Conservation (phyloP, 2,329 filamentous ascomycete genomes). For the Acarospora socialis region DNA sequence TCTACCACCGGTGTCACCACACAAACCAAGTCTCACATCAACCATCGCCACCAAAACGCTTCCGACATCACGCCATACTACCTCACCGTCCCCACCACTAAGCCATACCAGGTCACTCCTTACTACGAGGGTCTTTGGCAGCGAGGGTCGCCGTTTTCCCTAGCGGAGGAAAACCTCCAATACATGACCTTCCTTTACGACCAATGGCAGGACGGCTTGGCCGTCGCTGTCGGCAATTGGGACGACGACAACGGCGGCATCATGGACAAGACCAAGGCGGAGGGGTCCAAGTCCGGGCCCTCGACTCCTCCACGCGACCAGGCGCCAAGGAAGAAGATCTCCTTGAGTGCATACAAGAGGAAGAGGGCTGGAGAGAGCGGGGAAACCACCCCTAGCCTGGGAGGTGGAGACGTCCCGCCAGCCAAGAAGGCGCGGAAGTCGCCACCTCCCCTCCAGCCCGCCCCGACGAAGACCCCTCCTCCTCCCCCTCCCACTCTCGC, state of each 20-base stretch:
- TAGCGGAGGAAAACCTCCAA: slow-evolving; percentile 43
- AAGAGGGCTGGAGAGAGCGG: slow-evolving; percentile 17
- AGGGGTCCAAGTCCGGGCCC: slow-evolving; percentile 21
- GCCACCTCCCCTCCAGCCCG: not conserved
- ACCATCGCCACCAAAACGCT: no score
- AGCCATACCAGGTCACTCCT: not conserved
- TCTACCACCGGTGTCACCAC: no score
- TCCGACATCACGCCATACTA: no score
- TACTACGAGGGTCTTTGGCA: slow-evolving; percentile 30
- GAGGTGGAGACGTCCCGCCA: not conserved
- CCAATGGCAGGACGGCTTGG: slow-evolving; percentile 38
- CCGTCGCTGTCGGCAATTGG: slow-evolving; percentile 40
- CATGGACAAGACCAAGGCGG: slow-evolving; percentile 26
- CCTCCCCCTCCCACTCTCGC: no score
- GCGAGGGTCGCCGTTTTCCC: slow-evolving; percentile 37
- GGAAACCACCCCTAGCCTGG: not conserved
- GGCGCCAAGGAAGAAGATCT: slow-evolving; percentile 46
- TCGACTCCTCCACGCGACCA: slow-evolving; percentile 27
- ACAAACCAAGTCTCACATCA: no score
- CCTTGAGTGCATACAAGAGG: slow-evolving; percentile 43
- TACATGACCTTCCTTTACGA: slow-evolving; percentile 49
- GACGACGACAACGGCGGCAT: slow-evolving; percentile 34
- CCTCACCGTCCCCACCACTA: slow-evolving; percentile 1
- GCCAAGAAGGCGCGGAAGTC: slow-evolving; percentile 6
- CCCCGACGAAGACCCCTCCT: no score